Conservation (phyloP, 768 basidiomycete species). For the Boletus rufocinnamomeus region DNA sequence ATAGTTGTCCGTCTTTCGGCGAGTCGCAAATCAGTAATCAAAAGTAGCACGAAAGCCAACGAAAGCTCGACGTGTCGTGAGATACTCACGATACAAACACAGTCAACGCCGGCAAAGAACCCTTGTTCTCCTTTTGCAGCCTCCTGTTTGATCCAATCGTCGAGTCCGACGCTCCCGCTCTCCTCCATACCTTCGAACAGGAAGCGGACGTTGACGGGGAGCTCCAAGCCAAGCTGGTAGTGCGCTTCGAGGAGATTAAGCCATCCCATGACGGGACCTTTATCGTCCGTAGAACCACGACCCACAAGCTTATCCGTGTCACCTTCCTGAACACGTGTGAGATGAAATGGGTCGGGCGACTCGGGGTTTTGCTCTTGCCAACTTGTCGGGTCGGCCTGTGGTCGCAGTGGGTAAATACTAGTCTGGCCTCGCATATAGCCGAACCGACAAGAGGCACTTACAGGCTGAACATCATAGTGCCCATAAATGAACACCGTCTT, state of each 20-base stretch:
- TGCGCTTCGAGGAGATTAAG: not conserved
- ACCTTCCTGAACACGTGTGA: not conserved
- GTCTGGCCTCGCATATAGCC: not conserved
- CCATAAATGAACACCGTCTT: not conserved
- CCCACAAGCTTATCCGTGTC: not conserved
- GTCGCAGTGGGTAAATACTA: not conserved
- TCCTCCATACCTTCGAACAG: not conserved
- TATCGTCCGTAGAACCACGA: not conserved
- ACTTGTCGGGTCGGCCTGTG: not conserved
- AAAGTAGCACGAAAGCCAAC: not conserved
- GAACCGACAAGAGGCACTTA: not conserved
- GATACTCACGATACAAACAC: constrained; percentile 76
- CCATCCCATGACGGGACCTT: not conserved
- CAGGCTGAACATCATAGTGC: not conserved
- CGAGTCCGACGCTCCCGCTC: not conserved
- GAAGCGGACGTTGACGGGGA: not conserved
- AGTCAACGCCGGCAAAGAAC: constrained; percentile 82
- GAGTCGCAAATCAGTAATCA: not conserved
- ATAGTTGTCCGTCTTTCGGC: not conserved
- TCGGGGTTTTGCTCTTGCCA: not conserved
- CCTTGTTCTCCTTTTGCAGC: constrained; percentile 18
- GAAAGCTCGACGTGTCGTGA: not conserved
- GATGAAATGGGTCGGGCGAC: not conserved
- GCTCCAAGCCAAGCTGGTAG: not conserved
- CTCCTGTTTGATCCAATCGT: constrained; percentile 64